These are phyloP conservation scores for Fusarium sp. DNA, from an alignment of 2,329 filamentous ascomycete genomes.

Conservation along the genomic window DNA sequence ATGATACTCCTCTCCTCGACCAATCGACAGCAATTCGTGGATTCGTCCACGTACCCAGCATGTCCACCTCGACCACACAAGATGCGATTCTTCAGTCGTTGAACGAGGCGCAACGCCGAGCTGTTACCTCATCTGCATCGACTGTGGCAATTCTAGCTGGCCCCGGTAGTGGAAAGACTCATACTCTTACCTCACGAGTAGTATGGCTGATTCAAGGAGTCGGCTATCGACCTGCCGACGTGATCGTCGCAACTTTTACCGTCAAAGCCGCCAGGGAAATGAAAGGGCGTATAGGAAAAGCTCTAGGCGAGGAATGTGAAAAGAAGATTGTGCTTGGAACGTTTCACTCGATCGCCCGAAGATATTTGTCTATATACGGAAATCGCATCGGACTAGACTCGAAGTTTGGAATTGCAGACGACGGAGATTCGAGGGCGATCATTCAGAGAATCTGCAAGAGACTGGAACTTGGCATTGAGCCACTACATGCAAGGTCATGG, in stretches of 20 bases:
- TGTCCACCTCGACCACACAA: conserved; percentile 43
- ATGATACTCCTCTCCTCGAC: conserved; percentile 19
- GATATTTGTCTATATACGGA: conserved; percentile 87
- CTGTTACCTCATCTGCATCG: conserved; percentile 62
- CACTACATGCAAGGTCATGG: conserved; percentile 74
- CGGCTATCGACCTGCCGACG: conserved; percentile 81
- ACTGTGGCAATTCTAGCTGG: conserved; percentile 75
- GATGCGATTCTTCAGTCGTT: conserved; percentile 58
- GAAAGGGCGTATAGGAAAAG: conserved; percentile 83
- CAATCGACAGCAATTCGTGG: conserved; percentile 30
- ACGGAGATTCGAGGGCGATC: conserved; percentile 80
- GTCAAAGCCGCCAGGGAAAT: conserved; percentile 95
- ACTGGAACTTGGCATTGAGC: conserved; percentile 74
- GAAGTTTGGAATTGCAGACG: conserved; percentile 92
- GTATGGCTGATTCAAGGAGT: conserved; percentile 83
- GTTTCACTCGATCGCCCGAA: conserved; percentile 90
- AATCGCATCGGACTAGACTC: conserved; percentile 82
- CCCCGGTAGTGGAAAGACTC: conserved; percentile 86
- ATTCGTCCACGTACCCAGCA: conserved; percentile 39
- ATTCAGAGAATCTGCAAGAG: conserved; percentile 85
- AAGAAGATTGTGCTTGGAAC: conserved; percentile 87
- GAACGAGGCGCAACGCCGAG: conserved; percentile 65
- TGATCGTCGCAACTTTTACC: conserved; percentile 96
- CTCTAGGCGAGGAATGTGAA: conserved; percentile 82
- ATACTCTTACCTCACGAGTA: conserved; percentile 91